A percentile compares a stretch with the other conserved stretches of the same genome.
Conservation (phyloP, 2,329 filamentous ascomycete genomes). For the Zymoseptoria brevis region DNA sequence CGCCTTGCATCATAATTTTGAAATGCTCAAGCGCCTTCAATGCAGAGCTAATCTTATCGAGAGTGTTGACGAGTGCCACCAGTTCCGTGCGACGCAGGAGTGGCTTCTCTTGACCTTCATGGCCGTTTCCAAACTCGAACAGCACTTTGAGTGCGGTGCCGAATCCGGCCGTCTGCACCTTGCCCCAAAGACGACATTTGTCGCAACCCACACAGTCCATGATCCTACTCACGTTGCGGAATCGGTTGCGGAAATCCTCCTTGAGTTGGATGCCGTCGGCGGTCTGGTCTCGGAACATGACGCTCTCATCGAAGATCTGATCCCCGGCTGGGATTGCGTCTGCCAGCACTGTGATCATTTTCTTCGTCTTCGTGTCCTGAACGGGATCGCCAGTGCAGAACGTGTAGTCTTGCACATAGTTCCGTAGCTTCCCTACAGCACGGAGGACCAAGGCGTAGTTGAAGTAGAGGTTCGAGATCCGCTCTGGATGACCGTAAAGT, state of each 20-base stretch:
- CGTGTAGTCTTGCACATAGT: constrained; percentile 73
- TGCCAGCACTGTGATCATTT: constrained; percentile 71
- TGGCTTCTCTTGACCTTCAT: constrained; percentile 52
- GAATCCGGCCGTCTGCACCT: constrained; percentile 90
- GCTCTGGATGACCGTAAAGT: constrained; percentile 78
- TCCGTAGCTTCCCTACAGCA: constrained; percentile 81
- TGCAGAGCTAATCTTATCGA: constrained; percentile 77
- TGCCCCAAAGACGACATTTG: constrained; percentile 97
- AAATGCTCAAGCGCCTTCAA: constrained; percentile 69
- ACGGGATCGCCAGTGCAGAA: constrained; percentile 81
- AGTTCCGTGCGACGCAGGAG: constrained; percentile 80
- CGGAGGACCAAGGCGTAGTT: constrained; percentile 95
- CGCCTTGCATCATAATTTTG: constrained; percentile 41
- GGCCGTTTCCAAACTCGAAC: constrained; percentile 77
- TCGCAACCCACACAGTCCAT: constrained; percentile 99
- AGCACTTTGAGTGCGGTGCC: constrained; percentile 91
- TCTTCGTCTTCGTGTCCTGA: constrained; percentile 71
- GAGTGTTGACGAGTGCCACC: constrained; percentile 89
- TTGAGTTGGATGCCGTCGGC: constrained; percentile 62
- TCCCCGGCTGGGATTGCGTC: constrained; percentile 57
- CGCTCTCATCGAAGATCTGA: constrained; percentile 84
- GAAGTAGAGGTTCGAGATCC: constrained; percentile 96
- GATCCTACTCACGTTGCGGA: constrained; percentile 89
- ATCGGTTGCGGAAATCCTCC: constrained; percentile 94
- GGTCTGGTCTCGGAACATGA: constrained; percentile 71